phyloP scores from a whole-genome alignment of 2,329 filamentous ascomycete species.

The Aspergillus tamarii region DNA sequence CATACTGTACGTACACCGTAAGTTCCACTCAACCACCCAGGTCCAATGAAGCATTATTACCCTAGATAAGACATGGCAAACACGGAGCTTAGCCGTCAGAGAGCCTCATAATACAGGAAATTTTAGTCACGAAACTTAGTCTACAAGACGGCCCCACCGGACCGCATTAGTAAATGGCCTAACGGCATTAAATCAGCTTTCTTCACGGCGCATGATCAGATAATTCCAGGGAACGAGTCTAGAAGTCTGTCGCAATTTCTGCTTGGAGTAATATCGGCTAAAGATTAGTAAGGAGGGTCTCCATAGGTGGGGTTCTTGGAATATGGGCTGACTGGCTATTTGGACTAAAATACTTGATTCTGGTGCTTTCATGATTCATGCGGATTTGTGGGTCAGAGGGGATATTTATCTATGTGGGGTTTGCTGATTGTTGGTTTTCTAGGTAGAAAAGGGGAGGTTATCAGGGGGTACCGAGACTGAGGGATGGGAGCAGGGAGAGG shows the following conservation, averaged over 20 bases:
- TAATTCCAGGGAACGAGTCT: not conserved
- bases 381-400: not conserved
- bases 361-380: not conserved
- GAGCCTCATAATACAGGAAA: not conserved
- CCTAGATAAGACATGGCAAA: too few species aligned
- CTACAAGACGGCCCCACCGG: not conserved
- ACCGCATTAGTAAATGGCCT: not conserved
- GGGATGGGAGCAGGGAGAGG: too few species aligned
- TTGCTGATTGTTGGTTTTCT: not conserved
- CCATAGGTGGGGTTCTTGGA: not conserved
- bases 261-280: not conserved
- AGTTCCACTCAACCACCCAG: too few species aligned
- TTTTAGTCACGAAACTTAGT: not conserved
- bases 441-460: too few species aligned
- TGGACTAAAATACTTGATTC: not conserved
- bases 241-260: not conserved
- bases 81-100: not conserved
- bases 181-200: not conserved
- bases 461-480: too few species aligned
- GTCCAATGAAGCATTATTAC: too few species aligned
- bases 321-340: not conserved
- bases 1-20: too few species aligned
- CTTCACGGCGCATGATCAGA: not conserved
- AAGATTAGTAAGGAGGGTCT: not conserved
- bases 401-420: not conserved